Conservation (phyloP, 1,139 yeast species). For the Suhomyces taliae region DNA sequence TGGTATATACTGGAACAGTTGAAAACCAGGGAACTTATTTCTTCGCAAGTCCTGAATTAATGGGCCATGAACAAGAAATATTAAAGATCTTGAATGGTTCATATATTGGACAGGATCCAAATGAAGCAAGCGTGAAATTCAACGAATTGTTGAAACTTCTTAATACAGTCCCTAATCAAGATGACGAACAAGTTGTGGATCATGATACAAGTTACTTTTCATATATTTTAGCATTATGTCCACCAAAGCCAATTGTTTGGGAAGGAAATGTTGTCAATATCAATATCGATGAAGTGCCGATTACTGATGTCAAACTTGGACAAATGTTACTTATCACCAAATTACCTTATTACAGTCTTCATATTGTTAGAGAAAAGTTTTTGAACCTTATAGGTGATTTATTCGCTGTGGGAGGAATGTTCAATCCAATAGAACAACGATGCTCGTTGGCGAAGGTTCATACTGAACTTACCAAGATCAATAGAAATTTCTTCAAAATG, state of each 20-base stretch:
- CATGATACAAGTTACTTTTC: slow-evolving; percentile 44
- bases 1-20: slow-evolving; percentile 72
- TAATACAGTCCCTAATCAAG: slow-evolving; percentile 3
- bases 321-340: slow-evolving; percentile 66
- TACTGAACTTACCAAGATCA: slow-evolving; percentile 65
- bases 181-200: slow-evolving; percentile 8
- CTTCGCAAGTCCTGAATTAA: slow-evolving; percentile 63
- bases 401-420: slow-evolving; percentile 41
- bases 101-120: slow-evolving; percentile 41
- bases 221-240: slow-evolving; percentile 73
- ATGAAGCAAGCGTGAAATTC: slow-evolving; percentile 28
- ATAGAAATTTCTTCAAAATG: slow-evolving; percentile 68
- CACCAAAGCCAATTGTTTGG: slow-evolving; percentile 88
- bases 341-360: slow-evolving; percentile 39
- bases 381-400: slow-evolving; percentile 56
- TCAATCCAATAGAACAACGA: slow-evolving; percentile 54
- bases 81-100: slow-evolving; percentile 44
- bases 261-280: slow-evolving; percentile 74
- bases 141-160: slow-evolving; percentile 29
- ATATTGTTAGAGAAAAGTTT: slow-evolving; percentile 42
- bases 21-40: slow-evolving; percentile 77
- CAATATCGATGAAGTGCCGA: slow-evolving; percentile 47
- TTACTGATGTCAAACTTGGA: slow-evolving; percentile 60
- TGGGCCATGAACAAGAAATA: slow-evolving; percentile 46
- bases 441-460: slow-evolving; percentile 77